Evolutionary conservation across 2,329 filamentous ascomycete genomes (phyloP), one percentile per base, ranked within the genome.

Genomic region (Whalleya microplaca): DNA sequence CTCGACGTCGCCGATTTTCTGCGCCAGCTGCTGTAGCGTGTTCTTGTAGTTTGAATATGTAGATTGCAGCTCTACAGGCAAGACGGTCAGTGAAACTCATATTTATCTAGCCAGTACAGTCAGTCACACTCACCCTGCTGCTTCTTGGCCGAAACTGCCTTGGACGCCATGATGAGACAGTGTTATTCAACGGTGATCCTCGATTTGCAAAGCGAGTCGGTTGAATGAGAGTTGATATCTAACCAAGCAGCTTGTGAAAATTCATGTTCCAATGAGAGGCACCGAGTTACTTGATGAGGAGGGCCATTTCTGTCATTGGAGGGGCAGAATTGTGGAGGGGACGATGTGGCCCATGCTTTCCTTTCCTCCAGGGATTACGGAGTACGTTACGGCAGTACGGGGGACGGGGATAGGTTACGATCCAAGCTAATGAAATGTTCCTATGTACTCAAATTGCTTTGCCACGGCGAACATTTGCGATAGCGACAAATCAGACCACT

Each of bases 1-100:
- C 78, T 99, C 95, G 54, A 99, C 93, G 71, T 98, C 93, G 41
- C 95, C 95, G 66, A 99, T 97, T 75, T 96, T 98, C 71, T 92
- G 89, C 27, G 95, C 95, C 69, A 99, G 87, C 71, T 95, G 91
- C 76, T 98, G 94, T 56, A 99, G 84, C 2, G 82, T 87, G 66
- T 84, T 87, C 72, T 89, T 90, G 76, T 86, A 94, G 75, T 87
- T 91, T 64, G 84, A 84, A 73, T 95, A 95, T 67, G 91, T 89
- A 48, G 82, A 78, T 76, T 95, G 91, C 64, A 95, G 84, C 72
- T 95, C 91, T 95, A 45, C n/a, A n/a, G n/a, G 32, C 10, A 52
- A 37, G 50, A 49, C 21, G 12, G 56, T 71, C 61, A 70, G 66
- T 53, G 19, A 47, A 27, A 44, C 10, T 45, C 27, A 48, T n/a